Base-by-base conservation (phyloP, 257 asterid species). In the Scutellaria baicalensis region DNA sequence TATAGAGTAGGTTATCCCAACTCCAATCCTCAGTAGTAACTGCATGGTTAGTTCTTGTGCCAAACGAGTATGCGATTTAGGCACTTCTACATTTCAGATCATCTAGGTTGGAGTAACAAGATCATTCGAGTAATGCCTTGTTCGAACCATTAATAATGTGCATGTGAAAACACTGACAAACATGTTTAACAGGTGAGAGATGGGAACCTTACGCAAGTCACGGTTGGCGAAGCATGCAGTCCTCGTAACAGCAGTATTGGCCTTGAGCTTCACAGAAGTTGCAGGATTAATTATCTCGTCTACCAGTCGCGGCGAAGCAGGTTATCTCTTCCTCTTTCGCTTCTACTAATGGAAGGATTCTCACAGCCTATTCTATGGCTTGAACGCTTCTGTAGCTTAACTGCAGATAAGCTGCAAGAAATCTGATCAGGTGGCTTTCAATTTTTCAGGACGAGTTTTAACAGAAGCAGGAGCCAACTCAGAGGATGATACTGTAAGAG, bases 401-500 rank as follows among this genome's bases (percentile, higher is more conserved):
- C 51, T 59, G 64, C 56, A 59, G 43, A 50, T 48, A 63, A 7
- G 55, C 17, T 35, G 68, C 43, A 65, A 52, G 50, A 57, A 55
- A 62, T 56, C 65, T 74, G 64, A 74, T 54, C 43, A 50, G 63
- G 56, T 64, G 66, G 56, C 48, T 69, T 72, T 66, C 51, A 6
- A 31, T 42, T 58, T 78, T 20, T 42, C 91, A 85, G 95, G 84
- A 54, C 82, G 86, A 66, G 40, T 56, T 66, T 76, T 82, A 69
- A 54, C 72, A 59, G 86, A 78, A 72, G 11, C 69, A 33, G 71
- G 59, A 42, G 1, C 48, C 10, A 45, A 13, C 2, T 52, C 14
- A 17, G 71, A 59, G 45, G 82, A 84, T 70, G 75, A 70, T 52
- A 90, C 97, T 0, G 58, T 71, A 66, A 83, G 96, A 72, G 69